Conservation (phyloP, 192 early-diverging fungal genomes). For the Hyaloraphidium curvatum region DNA sequence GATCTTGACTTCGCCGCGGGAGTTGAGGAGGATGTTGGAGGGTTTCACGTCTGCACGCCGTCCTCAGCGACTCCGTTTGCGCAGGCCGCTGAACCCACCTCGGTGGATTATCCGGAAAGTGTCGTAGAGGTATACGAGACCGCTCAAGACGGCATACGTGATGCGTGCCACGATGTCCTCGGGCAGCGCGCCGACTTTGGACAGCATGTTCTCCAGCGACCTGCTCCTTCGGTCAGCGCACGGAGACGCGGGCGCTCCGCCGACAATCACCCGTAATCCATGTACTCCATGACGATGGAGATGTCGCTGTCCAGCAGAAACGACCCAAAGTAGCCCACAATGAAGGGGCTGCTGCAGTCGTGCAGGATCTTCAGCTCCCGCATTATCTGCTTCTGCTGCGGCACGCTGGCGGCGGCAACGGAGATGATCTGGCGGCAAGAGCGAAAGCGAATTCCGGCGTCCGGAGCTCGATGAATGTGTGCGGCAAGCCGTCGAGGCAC, state of each 20-base stretch:
- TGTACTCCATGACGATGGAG: slow-evolving; percentile 94
- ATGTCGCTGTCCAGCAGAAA: slow-evolving; percentile 60
- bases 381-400: slow-evolving; percentile 60
- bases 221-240: slow-evolving; percentile 11
- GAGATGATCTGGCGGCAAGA: slow-evolving; percentile 8
- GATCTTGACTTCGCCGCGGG: slow-evolving; percentile 77
- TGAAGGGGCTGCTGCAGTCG: slow-evolving; percentile 75
- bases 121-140: slow-evolving; percentile 82
- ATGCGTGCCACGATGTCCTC: slow-evolving; percentile 80
- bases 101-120: slow-evolving; percentile 77
- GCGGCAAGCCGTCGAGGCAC: neutral
- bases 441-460: neutral
- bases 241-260: neutral
- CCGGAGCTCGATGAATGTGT: neutral
- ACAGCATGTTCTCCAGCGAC: slow-evolving; percentile 82
- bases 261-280: slow-evolving; percentile 20
- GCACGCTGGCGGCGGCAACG: slow-evolving; percentile 42
- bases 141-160: slow-evolving; percentile 52
- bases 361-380: slow-evolving; percentile 80
- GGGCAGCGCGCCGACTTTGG: slow-evolving; percentile 60
- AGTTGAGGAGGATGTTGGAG: slow-evolving; percentile 86
- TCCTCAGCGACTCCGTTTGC: neutral
- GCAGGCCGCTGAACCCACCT: slow-evolving; percentile 23
- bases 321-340: slow-evolving; percentile 89
- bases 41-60: slow-evolving; percentile 75